Conservation (phyloP, 2,329 filamentous ascomycete species). For the Hypoxylon sp. region DNA sequence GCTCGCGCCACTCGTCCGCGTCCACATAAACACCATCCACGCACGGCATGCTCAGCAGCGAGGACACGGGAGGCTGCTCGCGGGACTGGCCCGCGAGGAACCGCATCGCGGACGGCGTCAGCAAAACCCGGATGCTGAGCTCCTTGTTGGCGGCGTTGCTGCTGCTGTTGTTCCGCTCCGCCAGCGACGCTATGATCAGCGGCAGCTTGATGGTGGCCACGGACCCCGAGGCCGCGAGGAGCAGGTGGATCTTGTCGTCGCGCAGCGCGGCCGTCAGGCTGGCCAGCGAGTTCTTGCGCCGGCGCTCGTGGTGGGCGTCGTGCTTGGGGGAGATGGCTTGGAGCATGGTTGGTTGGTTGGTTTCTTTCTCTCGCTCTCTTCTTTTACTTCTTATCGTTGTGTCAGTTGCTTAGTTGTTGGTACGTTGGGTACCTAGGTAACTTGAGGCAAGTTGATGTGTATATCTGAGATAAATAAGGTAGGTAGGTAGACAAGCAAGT, state of each 20-base stretch:
- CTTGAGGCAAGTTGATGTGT: conserved; percentile 7
- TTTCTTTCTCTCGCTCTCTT: not conserved
- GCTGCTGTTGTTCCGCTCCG: conserved; percentile 21
- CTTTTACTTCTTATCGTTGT: not conserved
- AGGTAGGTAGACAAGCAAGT: not conserved
- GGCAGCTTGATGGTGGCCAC: conserved; percentile 91
- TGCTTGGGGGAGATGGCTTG: conserved; percentile 40
- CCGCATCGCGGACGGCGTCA: conserved; percentile 75
- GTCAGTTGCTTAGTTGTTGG: not conserved
- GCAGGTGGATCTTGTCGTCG: conserved; percentile 66
- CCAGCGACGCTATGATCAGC: conserved; percentile 69
- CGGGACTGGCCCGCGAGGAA: conserved; percentile 79
- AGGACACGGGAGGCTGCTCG: conserved; percentile 76
- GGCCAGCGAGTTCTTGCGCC: conserved; percentile 39
- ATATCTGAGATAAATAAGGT: conserved; percentile 21
- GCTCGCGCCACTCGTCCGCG: conserved; percentile 81
- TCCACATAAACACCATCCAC: conserved; percentile 86
- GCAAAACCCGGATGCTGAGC: conserved; percentile 74
- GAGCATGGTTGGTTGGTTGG: conserved; percentile 32
- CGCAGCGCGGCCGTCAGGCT: conserved; percentile 47
- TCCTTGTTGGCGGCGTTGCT: conserved; percentile 8
- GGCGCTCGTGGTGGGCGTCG: conserved; percentile 39
- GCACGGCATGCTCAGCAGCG: conserved; percentile 68
- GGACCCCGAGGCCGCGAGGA: conserved; percentile 73
- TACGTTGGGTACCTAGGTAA: not conserved